Conservation (phyloP, 208 protist species). For the Phytomonas francai region DNA sequence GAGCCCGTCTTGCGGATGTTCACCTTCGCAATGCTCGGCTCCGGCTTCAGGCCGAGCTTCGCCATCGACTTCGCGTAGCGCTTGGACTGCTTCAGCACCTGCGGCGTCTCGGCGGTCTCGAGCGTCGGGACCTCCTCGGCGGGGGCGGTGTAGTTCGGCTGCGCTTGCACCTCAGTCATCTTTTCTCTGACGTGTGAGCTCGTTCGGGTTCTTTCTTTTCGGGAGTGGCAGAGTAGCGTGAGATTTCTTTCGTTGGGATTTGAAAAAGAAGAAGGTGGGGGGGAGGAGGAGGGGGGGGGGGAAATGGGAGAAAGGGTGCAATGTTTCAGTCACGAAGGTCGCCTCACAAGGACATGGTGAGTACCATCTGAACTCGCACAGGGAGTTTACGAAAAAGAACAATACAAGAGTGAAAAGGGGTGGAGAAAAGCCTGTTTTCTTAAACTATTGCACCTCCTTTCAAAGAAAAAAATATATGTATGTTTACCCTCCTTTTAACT, state of each 20-base stretch:
- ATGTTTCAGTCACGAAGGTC: no score
- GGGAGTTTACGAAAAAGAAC: no score
- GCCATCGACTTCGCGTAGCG: conserved; percentile 95
- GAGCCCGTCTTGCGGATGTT: conserved; percentile 89
- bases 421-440: no score
- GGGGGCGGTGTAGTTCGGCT: conserved; percentile 29
- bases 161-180: conserved; percentile 48
- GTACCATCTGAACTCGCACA: no score
- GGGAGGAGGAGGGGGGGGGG: background rate
- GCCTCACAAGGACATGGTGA: no score
- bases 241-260: background rate
- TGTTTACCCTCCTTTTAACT: no score
- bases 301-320: background rate
- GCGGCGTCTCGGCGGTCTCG: conserved; percentile 58
- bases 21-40: conserved; percentile 89
- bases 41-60: conserved; percentile 95
- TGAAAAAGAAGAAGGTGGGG: conserved; percentile 6
- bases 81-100: conserved; percentile 83
- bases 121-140: conserved; percentile 74
- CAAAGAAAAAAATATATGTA: no score
- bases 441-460: no score
- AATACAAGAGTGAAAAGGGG: no score
- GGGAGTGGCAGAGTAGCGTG: background rate
- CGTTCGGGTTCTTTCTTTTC: background rate
- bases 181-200: conserved; percentile 12